phyloP scores from a whole-genome alignment of 768 basidiomycete species.

The Agrocybe praecox region DNA sequence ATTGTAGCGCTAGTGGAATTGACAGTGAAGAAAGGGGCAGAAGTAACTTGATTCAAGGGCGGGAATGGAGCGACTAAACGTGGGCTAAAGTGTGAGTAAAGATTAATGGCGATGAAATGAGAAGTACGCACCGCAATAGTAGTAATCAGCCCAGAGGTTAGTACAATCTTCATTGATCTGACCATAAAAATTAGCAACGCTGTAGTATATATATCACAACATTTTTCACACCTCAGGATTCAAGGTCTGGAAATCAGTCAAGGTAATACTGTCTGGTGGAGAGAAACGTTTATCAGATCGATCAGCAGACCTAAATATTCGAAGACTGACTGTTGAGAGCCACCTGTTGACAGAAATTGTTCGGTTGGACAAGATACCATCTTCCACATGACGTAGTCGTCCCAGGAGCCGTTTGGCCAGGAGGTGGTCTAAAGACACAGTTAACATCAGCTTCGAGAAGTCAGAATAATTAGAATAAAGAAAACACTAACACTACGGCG shows the following conservation, averaged over 20 bases:
- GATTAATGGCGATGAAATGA: no score
- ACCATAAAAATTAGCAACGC: background rate
- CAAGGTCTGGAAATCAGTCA: constrained; percentile 21
- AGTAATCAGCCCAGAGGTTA: constrained; percentile 21
- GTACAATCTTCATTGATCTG: constrained; percentile 25
- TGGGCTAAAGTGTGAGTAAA: no score
- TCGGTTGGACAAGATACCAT: constrained; percentile 19
- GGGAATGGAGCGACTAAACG: constrained; percentile 21
- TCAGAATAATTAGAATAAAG: background rate
- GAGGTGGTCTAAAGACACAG: background rate
- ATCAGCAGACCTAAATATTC: no score
- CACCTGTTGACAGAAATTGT: constrained; percentile 7
- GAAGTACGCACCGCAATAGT: constrained; percentile 14
- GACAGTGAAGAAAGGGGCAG: constrained; percentile 5
- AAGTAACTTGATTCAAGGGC: constrained; percentile 8
- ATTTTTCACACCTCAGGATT: constrained; percentile 18
- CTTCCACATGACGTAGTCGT: constrained; percentile 23
- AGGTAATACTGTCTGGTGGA: constrained; percentile 8
- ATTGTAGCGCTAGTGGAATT: constrained; percentile 10
- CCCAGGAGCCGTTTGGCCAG: constrained; percentile 22
- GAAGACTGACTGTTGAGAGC: constrained; percentile 6
- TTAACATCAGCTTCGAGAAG: no score
- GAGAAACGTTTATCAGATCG: no score
- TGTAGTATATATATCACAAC: background rate
- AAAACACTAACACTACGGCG: background rate